phyloP scores from a whole-genome alignment of 2,329 filamentous ascomycete genomes.

The Drechslerella coelobrocha region DNA sequence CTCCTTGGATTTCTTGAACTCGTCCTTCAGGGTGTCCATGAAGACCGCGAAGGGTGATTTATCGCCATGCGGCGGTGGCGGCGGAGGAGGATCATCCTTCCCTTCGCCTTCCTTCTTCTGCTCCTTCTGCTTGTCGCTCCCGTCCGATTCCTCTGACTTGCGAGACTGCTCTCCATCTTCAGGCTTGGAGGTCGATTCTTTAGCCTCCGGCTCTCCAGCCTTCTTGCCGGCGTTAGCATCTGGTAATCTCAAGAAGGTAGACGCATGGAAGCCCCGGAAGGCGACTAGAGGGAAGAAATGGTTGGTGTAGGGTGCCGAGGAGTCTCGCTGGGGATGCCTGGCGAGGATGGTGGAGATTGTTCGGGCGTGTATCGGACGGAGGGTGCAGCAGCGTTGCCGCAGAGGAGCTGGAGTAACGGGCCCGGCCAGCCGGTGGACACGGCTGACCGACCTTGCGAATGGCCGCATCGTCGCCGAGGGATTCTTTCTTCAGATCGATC shows the following conservation, averaged over 20 bases:
- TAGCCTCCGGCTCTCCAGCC: constrained; percentile 34
- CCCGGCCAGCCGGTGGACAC: constrained; percentile 37
- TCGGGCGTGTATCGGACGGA: constrained; percentile 47
- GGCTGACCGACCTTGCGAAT: constrained; percentile 41
- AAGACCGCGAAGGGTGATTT: constrained; percentile 99
- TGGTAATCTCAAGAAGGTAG: constrained; percentile 49
- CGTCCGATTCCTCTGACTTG: constrained; percentile 61
- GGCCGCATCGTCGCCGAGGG: constrained; percentile 31
- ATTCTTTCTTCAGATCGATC: neutral
- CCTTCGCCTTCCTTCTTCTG: constrained; percentile 62
- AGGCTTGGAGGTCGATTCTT: constrained; percentile 43
- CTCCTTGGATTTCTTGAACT: constrained; percentile 97
- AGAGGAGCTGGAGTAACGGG: constrained; percentile 18
- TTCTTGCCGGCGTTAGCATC: constrained; percentile 28
- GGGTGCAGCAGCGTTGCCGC: constrained; percentile 27
- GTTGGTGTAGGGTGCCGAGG: constrained; percentile 22
- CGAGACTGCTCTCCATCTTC: constrained; percentile 58
- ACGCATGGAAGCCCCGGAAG: constrained; percentile 47
- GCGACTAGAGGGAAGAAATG: constrained; percentile 40
- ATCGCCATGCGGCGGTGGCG: constrained; percentile 94
- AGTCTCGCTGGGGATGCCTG: constrained; percentile 13
- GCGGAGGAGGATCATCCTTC: constrained; percentile 70
- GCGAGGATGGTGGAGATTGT: constrained; percentile 41
- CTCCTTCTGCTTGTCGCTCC: constrained; percentile 61
- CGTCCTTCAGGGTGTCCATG: constrained; percentile 89